phyloP scores from a whole-genome alignment of 176 grass and related monocot genomes.

The Poa annua region DNA sequence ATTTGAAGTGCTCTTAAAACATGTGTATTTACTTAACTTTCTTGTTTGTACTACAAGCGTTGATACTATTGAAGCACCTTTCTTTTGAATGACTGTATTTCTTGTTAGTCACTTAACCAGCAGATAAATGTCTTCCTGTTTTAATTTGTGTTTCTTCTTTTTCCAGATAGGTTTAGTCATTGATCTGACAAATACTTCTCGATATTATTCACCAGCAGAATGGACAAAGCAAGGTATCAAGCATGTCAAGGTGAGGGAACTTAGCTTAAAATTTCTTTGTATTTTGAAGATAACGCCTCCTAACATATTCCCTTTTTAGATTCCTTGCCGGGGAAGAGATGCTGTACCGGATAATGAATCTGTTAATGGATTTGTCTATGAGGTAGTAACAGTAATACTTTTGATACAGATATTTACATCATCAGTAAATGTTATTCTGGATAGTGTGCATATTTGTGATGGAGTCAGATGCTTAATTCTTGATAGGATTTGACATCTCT shows the following conservation, averaged over 20 bases:
- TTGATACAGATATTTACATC: not conserved
- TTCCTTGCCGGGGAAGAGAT: constrained; percentile 91
- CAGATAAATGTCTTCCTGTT: constrained; percentile 13
- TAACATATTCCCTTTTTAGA: constrained; percentile 65
- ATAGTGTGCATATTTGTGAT: constrained; percentile 9
- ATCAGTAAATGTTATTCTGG: constrained; percentile 14
- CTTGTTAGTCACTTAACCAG: not conserved
- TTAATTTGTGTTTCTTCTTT: constrained; percentile 4
- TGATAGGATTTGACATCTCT: constrained; percentile 15
- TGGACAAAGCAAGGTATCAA: constrained; percentile 93
- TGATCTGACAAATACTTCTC: constrained; percentile 96
- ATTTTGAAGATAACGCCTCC: not conserved
- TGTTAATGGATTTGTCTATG: constrained; percentile 80
- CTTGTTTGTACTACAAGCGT: constrained; percentile 7
- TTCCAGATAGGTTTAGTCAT: constrained; percentile 94
- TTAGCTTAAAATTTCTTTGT: constrained; percentile 31
- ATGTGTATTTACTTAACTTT: not conserved
- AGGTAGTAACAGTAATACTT: constrained; percentile 66
- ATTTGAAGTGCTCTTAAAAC: not conserved
- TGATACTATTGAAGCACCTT: not conserved
- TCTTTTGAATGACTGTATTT: not conserved
- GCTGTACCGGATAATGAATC: constrained; percentile 94
- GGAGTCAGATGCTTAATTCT: not conserved
- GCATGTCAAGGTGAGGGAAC: constrained; percentile 81
- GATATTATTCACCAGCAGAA: constrained; percentile 80